These are phyloP conservation scores for Cyclotella sp. DNA, from an alignment of 108 stramenopile genomes.

Conservation along the genomic window DNA sequence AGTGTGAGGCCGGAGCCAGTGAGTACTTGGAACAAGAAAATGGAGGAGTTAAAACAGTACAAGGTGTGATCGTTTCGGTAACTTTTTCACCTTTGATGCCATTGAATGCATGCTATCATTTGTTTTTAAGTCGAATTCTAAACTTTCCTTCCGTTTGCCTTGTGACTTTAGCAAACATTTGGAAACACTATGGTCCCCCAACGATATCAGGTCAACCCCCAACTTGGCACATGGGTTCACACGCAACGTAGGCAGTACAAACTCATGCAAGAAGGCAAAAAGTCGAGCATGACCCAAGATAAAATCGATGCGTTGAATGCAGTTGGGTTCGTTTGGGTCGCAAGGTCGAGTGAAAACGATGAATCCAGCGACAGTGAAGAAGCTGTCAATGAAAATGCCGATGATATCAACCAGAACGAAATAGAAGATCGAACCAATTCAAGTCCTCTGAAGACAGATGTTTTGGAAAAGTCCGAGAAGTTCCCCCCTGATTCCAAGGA, in stretches of 20 bases:
- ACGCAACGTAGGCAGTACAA: slow-evolving; percentile 53
- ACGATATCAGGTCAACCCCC: slow-evolving; percentile 45
- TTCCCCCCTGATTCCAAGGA: no score
- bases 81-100: neutral
- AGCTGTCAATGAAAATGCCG: neutral
- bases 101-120: neutral
- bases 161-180: slow-evolving; percentile 40
- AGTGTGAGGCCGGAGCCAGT: slow-evolving; percentile 31
- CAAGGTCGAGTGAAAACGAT: slow-evolving; percentile 15
- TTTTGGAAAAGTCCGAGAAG: no score
- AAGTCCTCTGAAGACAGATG: no score
- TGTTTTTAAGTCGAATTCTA: no score
- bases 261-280: slow-evolving; percentile 48
- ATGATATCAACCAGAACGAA: no score
- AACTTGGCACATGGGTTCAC: slow-evolving; percentile 51
- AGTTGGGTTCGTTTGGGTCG: slow-evolving; percentile 65
- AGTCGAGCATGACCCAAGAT: slow-evolving; percentile 59
- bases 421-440: no score
- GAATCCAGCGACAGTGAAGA: neutral
- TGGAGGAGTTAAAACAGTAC: slow-evolving; percentile 33
- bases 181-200: slow-evolving; percentile 73
- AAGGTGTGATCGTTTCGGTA: neutral
- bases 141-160: neutral
- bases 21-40: slow-evolving; percentile 28
- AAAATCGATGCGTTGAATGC: slow-evolving; percentile 44